phyloP scores from a whole-genome alignment of 768 basidiomycete genomes.

The Mrakia blollopis region DNA sequence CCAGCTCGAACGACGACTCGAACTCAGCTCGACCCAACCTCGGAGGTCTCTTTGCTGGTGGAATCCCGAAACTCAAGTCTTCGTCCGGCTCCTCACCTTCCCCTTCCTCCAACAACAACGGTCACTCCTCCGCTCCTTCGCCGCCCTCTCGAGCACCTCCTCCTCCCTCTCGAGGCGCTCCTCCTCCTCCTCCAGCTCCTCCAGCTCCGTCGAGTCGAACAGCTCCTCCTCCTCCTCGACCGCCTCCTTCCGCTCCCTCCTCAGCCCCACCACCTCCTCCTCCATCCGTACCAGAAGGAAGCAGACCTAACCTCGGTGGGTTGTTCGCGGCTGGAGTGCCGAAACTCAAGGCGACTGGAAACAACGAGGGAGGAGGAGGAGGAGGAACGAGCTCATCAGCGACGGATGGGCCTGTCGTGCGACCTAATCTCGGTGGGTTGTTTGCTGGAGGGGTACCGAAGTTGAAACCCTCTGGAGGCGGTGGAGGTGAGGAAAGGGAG shows the following conservation, averaged over 20 bases:
- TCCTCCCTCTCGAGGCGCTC: background rate
- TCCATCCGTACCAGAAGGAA: constrained; percentile 3
- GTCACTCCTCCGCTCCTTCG: background rate
- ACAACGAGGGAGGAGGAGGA: background rate
- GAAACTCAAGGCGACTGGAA: constrained; percentile 18
- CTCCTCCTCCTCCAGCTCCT: background rate
- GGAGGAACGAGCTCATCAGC: too few species aligned
- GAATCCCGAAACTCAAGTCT: constrained; percentile 25
- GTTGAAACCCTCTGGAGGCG: constrained; percentile 31
- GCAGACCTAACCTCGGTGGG: constrained; percentile 3
- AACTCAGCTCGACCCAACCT: background rate
- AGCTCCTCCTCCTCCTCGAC: background rate
- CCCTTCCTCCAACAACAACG: background rate
- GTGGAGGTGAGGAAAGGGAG: background rate
- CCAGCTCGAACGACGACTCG: background rate
- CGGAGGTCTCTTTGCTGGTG: constrained; percentile 26
- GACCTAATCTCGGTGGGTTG: constrained; percentile 28
- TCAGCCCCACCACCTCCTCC: background rate
- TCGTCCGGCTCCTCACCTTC: background rate
- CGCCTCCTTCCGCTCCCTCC: background rate
- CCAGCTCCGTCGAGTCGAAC: background rate
- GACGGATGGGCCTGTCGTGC: constrained; percentile 5
- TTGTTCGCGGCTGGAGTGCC: constrained; percentile 22
- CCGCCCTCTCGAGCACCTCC: constrained; percentile 12
- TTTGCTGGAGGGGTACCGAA: constrained; percentile 28